Percentiles rank a stretch among this genome's conserved stretches.
These are phyloP conservation scores for Hansenula lynferdii DNA, from an alignment of 1,139 yeast species.

Conservation along the genomic window DNA sequence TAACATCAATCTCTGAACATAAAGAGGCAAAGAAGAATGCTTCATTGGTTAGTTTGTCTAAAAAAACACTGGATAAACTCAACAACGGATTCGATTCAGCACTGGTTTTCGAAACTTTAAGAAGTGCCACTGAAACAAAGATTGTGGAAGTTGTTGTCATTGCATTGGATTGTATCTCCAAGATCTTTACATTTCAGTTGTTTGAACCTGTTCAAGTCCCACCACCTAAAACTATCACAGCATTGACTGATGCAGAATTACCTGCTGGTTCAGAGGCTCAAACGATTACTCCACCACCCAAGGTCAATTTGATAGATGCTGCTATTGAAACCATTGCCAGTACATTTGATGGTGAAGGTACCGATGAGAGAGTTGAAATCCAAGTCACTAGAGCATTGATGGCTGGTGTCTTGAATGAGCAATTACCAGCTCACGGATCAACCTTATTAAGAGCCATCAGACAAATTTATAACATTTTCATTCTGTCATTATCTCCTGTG, in stretches of 20 bases:
- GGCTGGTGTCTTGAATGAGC: slow-evolving; percentile 76
- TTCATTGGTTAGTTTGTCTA: slow-evolving; percentile 35
- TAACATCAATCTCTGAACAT: slow-evolving; percentile 39
- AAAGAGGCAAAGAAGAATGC: slow-evolving; percentile 47
- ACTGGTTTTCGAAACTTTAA: slow-evolving; percentile 55
- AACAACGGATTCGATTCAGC: slow-evolving; percentile 37
- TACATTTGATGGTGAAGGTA: slow-evolving; percentile 88
- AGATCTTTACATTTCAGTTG: slow-evolving; percentile 58
- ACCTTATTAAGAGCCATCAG: slow-evolving; percentile 85
- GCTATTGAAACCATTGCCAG: slow-evolving; percentile 83
- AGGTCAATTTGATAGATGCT: slow-evolving; percentile 66
- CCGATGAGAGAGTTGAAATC: slow-evolving; percentile 82
- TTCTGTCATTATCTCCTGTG: slow-evolving; percentile 71
- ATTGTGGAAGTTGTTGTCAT: slow-evolving; percentile 47
- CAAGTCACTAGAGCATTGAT: slow-evolving; percentile 91
- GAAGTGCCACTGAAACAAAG: slow-evolving; percentile 51
- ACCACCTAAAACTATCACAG: slow-evolving; percentile 33
- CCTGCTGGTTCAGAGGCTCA: slow-evolving; percentile 22
- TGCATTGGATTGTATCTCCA: slow-evolving; percentile 63
- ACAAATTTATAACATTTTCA: slow-evolving; percentile 88
- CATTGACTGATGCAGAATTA: slow-evolving; percentile 24
- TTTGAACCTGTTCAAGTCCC: slow-evolving; percentile 44
- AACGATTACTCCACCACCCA: slow-evolving; percentile 47
- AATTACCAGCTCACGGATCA: slow-evolving; percentile 88
- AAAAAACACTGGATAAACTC: slow-evolving; percentile 35